Evolutionary conservation across 2,329 filamentous ascomycete species (phyloP).

Genomic region (Alternaria consortialis): DNA sequence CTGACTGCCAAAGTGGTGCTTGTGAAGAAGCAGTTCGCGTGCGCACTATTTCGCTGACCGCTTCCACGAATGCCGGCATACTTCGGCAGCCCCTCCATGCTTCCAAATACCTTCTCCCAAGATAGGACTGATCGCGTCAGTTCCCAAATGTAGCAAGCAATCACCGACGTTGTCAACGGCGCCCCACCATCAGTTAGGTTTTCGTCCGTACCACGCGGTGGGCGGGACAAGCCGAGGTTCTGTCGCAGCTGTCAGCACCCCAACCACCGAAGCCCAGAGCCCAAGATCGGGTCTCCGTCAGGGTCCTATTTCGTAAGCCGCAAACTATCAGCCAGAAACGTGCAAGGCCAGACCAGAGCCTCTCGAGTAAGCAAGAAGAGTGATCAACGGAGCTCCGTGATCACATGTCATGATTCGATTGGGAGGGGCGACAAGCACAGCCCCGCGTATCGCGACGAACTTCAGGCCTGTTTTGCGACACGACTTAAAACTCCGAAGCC

Average conservation of each 20-base stretch:
- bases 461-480: slow-evolving; percentile 2
- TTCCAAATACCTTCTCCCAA: background rate
- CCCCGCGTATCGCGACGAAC: slow-evolving; percentile 16
- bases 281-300: slow-evolving; percentile 1
- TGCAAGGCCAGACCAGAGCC: background rate
- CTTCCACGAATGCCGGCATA: background rate
- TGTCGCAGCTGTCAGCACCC: background rate
- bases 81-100: background rate
- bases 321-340: background rate
- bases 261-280: background rate
- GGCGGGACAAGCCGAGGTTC: slow-evolving; percentile 9
- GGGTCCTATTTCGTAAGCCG: slow-evolving; percentile 1
- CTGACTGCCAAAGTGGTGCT: background rate
- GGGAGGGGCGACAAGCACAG: slow-evolving; percentile 16
- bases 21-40: background rate
- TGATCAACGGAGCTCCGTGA: background rate
- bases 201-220: slow-evolving; percentile 1
- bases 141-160: slow-evolving; percentile 2
- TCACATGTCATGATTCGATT: slow-evolving; percentile 23
- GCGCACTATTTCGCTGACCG: background rate
- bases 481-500: background rate
- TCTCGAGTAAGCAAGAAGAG: slow-evolving; percentile 1
- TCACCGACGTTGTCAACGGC: slow-evolving; percentile 1
- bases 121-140: background rate
- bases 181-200: background rate